These are phyloP conservation scores for Arthrinium puccinioides DNA, from an alignment of 2,329 filamentous ascomycete species.

Conservation along the genomic window DNA sequence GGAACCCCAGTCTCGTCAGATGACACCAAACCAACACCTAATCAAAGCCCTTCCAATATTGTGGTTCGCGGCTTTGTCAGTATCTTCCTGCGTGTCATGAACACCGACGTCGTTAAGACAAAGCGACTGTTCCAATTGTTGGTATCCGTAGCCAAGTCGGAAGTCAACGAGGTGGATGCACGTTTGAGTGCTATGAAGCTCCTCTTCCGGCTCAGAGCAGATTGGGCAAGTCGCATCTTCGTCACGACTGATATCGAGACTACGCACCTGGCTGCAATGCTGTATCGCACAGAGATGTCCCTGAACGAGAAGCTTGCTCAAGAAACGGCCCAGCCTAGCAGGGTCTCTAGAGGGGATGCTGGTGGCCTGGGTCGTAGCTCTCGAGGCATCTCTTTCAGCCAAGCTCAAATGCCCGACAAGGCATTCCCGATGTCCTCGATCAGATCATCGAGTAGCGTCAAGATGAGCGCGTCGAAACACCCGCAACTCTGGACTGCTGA, in stretches of 20 bases:
- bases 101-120: constrained; percentile 57
- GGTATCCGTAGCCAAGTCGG: constrained; percentile 54
- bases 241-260: constrained; percentile 65
- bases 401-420: constrained; percentile 36
- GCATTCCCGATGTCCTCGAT: constrained; percentile 26
- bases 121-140: constrained; percentile 55
- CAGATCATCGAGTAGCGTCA: constrained; percentile 35
- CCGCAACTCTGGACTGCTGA: constrained; percentile 52
- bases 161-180: constrained; percentile 57
- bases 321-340: constrained; percentile 38
- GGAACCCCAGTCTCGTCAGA: constrained; percentile 14
- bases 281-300: constrained; percentile 58
- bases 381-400: constrained; percentile 46
- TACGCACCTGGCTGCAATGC: constrained; percentile 61
- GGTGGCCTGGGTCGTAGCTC: constrained; percentile 32
- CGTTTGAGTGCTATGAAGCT: constrained; percentile 70
- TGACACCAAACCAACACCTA: constrained; percentile 16
- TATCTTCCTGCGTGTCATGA: constrained; percentile 70
- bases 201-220: constrained; percentile 75
- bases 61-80: constrained; percentile 64
- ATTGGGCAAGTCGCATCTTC: constrained; percentile 71
- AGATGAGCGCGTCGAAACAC: constrained; percentile 26
- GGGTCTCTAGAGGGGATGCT: constrained; percentile 37
- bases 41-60: constrained; percentile 59
- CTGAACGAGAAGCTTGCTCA: constrained; percentile 43